A percentile compares a stretch with the other conserved stretches of the same genome.
Conservation (phyloP, 1,284 basidiomycete genomes). For the Coniophora puteana region DNA sequence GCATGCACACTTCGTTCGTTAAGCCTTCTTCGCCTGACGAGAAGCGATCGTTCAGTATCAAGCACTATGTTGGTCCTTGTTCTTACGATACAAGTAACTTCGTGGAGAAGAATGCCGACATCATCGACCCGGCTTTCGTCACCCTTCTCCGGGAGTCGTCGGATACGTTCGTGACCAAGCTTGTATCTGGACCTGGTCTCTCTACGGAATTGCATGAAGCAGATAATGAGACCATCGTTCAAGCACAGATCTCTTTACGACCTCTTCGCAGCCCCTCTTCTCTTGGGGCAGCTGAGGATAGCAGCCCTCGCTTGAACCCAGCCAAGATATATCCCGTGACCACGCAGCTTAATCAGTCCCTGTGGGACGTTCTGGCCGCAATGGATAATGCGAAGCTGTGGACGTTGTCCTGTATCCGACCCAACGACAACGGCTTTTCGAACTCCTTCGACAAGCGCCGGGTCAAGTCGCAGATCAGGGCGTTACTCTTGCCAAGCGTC, state of each 20-base stretch:
- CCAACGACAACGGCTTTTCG: slow-evolving; percentile 85
- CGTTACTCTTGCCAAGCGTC: slow-evolving; percentile 74
- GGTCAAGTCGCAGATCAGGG: slow-evolving; percentile 76
- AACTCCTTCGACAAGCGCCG: slow-evolving; percentile 88
- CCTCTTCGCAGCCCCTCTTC: slow-evolving; percentile 56
- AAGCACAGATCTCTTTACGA: slow-evolving; percentile 84
- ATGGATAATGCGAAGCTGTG: slow-evolving; percentile 70
- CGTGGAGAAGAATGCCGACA: slow-evolving; percentile 80
- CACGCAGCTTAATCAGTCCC: slow-evolving; percentile 77
- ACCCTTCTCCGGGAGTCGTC: slow-evolving; percentile 69
- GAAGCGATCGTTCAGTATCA: slow-evolving; percentile 72
- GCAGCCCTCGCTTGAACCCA: slow-evolving; percentile 55
- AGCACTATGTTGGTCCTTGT: slow-evolving; percentile 80
- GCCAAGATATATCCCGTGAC: slow-evolving; percentile 78
- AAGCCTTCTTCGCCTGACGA: slow-evolving; percentile 37
- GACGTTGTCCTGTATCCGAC: slow-evolving; percentile 82
- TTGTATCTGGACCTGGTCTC: slow-evolving; percentile 84
- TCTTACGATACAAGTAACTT: slow-evolving; percentile 77
- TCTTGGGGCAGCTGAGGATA: slow-evolving; percentile 37
- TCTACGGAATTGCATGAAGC: slow-evolving; percentile 84
- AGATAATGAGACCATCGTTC: slow-evolving; percentile 83
- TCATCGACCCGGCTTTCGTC: slow-evolving; percentile 85
- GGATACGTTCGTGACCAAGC: slow-evolving; percentile 79
- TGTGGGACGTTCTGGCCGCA: slow-evolving; percentile 65
- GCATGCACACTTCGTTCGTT: slow-evolving; percentile 75